phyloP scores from a whole-genome alignment of 768 basidiomycete species.

The Termitomyces sp. region DNA sequence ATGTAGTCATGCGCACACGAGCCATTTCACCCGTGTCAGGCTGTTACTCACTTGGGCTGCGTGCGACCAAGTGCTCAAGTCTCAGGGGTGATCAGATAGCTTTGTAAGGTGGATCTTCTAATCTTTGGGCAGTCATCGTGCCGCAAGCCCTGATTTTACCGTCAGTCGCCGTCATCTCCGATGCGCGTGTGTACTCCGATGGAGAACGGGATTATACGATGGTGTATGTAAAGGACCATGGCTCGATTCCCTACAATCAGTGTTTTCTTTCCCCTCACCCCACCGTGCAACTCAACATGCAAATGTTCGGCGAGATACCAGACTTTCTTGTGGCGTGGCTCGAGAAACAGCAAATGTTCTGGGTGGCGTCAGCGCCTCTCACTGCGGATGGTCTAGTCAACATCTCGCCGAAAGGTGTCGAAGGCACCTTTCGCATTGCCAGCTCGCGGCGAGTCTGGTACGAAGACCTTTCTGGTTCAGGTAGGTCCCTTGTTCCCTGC shows the following conservation, averaged over 20 bases:
- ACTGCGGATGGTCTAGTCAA: constrained; percentile 56
- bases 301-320: constrained; percentile 54
- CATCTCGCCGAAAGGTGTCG: constrained; percentile 60
- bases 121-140: constrained; percentile 5
- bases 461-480: constrained; percentile 67
- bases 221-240: constrained; percentile 13
- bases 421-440: constrained; percentile 59
- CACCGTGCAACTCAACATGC: constrained; percentile 36
- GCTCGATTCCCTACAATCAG: not conserved
- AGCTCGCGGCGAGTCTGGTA: constrained; percentile 61
- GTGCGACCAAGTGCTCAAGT: not conserved
- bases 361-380: constrained; percentile 66
- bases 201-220: constrained; percentile 12
- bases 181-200: constrained; percentile 14
- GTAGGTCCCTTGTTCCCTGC: constrained; percentile 28
- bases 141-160: constrained; percentile 7
- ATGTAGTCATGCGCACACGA: not conserved
- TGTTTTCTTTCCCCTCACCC: not conserved
- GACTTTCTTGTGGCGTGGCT: constrained; percentile 53
- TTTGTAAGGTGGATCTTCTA: constrained; percentile 4
- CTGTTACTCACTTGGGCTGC: not conserved
- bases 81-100: constrained; percentile 11
- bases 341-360: constrained; percentile 59
- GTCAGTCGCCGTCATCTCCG: constrained; percentile 12
- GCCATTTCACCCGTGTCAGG: not conserved